Conservation (phyloP, 2,329 filamentous ascomycete genomes). For the Xylaria sp. region DNA sequence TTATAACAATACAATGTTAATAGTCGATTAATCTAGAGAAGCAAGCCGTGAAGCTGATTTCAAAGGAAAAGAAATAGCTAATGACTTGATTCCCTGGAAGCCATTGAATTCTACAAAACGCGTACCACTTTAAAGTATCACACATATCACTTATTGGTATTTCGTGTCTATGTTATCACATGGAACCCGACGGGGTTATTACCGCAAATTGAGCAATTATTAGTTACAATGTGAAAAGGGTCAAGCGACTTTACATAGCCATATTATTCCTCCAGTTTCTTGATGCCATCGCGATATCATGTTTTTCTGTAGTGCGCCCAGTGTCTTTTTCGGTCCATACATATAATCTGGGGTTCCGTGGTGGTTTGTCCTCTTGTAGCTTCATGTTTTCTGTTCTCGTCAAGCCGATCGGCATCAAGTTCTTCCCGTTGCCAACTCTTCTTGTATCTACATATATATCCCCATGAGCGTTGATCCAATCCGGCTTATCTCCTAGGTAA, state of each 20-base stretch:
- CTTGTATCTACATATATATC: constrained; percentile 15
- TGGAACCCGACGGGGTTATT: too few relatives aligned
- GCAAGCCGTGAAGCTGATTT: too few relatives aligned
- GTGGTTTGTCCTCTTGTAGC: neutral
- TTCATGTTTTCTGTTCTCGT: constrained; percentile 5
- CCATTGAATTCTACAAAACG: too few relatives aligned
- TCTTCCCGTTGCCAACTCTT: neutral
- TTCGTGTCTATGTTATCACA: too few relatives aligned
- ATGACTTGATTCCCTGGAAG: too few relatives aligned
- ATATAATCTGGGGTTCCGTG: constrained; percentile 16
- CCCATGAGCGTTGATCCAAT: constrained; percentile 6
- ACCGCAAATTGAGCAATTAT: neutral
- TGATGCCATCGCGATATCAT: constrained; percentile 7
- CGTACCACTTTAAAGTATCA: too few relatives aligned
- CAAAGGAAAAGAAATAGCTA: too few relatives aligned
- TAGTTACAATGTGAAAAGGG: neutral
- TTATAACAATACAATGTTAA: too few relatives aligned
- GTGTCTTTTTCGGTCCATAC: constrained; percentile 11
- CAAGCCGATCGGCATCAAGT: neutral
- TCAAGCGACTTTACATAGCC: neutral
- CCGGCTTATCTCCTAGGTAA: neutral
- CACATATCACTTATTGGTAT: too few relatives aligned
- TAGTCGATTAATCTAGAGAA: too few relatives aligned
- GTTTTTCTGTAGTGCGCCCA: constrained; percentile 1
- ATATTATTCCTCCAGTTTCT: constrained; percentile 3